Evolutionary conservation across 495 filamentous ascomycete species (phyloP).

Genomic region (Jackrogersella multiformis): DNA sequence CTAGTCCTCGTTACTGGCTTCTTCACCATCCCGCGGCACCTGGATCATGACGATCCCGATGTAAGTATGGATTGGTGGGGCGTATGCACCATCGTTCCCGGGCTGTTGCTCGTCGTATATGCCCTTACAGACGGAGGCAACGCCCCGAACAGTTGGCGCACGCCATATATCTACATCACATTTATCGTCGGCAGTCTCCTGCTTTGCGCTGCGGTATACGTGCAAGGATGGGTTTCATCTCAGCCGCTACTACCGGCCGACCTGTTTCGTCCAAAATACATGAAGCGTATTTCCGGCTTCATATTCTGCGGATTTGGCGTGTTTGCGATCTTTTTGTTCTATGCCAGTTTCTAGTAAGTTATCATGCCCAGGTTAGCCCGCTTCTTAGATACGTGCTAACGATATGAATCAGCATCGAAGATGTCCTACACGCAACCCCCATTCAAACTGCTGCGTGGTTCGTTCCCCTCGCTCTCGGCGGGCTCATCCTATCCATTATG

Average conservation of each 20-base stretch:
- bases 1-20: constrained; percentile 62
- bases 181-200: constrained; percentile 67
- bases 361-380: neutral
- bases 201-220: constrained; percentile 68
- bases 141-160: constrained; percentile 74
- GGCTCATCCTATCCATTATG: constrained; percentile 72
- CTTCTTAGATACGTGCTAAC: constrained; percentile 13
- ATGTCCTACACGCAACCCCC: constrained; percentile 70
- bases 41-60: constrained; percentile 49
- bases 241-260: constrained; percentile 79
- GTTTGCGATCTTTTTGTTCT: constrained; percentile 80
- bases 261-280: constrained; percentile 76
- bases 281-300: constrained; percentile 71
- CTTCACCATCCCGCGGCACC: constrained; percentile 73
- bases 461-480: constrained; percentile 77
- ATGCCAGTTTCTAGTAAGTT: constrained; percentile 79
- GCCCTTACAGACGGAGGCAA: constrained; percentile 79
- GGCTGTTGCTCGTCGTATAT: constrained; percentile 76
- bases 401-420: constrained; percentile 62
- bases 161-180: constrained; percentile 73
- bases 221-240: constrained; percentile 78
- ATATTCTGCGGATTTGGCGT: constrained; percentile 81
- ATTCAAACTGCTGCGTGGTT: constrained; percentile 83
- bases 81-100: constrained; percentile 67
- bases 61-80: constrained; percentile 76